A percentile compares a stretch with the other conserved stretches of the same genome.
Evolutionary conservation across 306 rosid genomes (phyloP).

Genomic region (Nissolia schottii): DNA sequence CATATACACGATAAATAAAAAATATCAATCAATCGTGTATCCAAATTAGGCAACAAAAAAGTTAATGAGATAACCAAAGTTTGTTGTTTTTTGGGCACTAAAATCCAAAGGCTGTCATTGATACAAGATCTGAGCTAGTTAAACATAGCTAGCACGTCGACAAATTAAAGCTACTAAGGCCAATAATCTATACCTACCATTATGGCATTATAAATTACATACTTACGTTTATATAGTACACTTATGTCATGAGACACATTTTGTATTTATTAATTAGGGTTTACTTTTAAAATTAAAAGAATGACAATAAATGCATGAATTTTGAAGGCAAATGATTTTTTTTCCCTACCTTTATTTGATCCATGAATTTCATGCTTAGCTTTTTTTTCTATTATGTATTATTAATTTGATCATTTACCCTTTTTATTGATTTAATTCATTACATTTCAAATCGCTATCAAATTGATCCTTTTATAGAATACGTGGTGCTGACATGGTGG

Average conservation of each 20-base stretch:
- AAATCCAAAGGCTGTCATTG: background rate
- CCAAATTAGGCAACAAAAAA: background rate
- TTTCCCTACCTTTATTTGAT: too few species aligned
- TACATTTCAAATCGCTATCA: too few species aligned
- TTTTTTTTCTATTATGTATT: too few species aligned
- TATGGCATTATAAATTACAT: background rate
- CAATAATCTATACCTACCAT: background rate
- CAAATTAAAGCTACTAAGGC: background rate
- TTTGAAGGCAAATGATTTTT: too few species aligned
- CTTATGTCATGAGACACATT: background rate
- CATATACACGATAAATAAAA: background rate
- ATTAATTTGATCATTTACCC: too few species aligned
- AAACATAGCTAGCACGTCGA: background rate
- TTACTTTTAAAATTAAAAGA: too few species aligned
- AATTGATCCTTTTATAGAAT: too few species aligned
- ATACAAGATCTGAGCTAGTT: background rate
- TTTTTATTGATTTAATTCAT: too few species aligned
- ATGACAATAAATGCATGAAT: background rate
- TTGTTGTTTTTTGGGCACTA: background rate
- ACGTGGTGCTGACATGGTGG: too few species aligned
- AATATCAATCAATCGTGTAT: background rate
- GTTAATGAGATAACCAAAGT: background rate
- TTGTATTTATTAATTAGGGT: background rate
- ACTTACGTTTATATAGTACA: background rate
- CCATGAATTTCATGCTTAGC: too few species aligned